Evolutionary conservation across 1,139 yeast genomes (phyloP).

Genomic region (Kodamaea ohmeri): DNA sequence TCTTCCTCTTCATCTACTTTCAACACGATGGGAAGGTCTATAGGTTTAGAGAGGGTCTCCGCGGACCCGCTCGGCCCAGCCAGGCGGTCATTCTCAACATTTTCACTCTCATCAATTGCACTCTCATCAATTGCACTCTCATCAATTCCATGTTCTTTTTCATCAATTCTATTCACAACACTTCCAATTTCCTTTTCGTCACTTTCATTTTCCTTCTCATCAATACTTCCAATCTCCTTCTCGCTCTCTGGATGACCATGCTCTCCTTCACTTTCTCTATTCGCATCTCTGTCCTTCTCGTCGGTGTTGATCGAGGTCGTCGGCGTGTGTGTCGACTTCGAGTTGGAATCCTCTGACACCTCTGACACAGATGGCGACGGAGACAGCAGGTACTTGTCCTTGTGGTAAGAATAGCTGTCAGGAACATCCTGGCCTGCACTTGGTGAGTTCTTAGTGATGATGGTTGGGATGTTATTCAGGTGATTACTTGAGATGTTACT

Average conservation of each 20-base stretch:
- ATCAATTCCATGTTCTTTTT: slow-evolving; percentile 2
- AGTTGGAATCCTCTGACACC: slow-evolving; percentile 23
- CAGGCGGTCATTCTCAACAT: too few species aligned
- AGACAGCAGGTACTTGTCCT: slow-evolving; percentile 1
- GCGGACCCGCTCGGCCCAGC: too few species aligned
- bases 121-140: too few species aligned
- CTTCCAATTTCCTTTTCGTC: not conserved
- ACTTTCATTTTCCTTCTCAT: slow-evolving; percentile 1
- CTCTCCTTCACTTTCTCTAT: too few species aligned
- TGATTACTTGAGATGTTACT: too few species aligned
- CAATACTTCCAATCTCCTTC: not conserved
- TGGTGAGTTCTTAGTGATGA: too few species aligned
- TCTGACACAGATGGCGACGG: slow-evolving; percentile 13
- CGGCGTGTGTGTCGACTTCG: slow-evolving; percentile 33
- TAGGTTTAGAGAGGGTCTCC: too few species aligned
- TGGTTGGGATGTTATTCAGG: too few species aligned
- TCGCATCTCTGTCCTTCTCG: slow-evolving; percentile 10
- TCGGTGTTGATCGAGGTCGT: slow-evolving; percentile 33
- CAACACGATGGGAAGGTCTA: too few species aligned
- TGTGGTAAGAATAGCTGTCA: not conserved
- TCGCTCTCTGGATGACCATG: too few species aligned
- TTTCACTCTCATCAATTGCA: too few species aligned
- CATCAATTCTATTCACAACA: not conserved
- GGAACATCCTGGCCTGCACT: too few species aligned
- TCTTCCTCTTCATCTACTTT: slow-evolving; percentile 2